Conservation (phyloP, 306 rosid species). For the Rosa persica region DNA sequence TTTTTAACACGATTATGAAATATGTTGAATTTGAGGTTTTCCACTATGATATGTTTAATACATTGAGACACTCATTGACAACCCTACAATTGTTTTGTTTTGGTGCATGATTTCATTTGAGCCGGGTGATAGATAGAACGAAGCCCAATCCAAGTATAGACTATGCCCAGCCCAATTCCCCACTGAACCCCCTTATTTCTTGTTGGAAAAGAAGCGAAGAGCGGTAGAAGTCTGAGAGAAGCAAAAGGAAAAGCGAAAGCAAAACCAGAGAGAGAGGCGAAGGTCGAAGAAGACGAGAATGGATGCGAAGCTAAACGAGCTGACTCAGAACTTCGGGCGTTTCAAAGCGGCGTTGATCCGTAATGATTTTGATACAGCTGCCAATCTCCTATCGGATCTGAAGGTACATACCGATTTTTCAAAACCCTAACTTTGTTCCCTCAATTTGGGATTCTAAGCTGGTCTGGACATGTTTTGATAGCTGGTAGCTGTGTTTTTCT, state of each 20-base stretch:
- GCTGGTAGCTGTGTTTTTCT: neutral
- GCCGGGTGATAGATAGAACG: neutral
- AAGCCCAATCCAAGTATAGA: neutral
- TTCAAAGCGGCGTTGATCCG: slow-evolving; percentile 69
- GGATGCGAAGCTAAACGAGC: slow-evolving; percentile 83
- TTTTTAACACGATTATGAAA: too few relatives aligned
- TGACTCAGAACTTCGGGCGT: slow-evolving; percentile 73
- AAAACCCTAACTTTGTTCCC: slow-evolving; percentile 44
- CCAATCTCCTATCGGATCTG: slow-evolving; percentile 62
- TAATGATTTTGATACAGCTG: slow-evolving; percentile 52
- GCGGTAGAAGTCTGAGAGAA: neutral
- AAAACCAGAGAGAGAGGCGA: slow-evolving; percentile 13
- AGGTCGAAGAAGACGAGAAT: slow-evolving; percentile 26
- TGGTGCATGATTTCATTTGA: neutral
- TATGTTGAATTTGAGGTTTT: too few relatives aligned
- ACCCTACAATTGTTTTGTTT: too few relatives aligned
- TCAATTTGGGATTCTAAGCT: neutral
- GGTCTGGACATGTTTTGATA: neutral
- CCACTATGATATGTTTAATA: too few relatives aligned
- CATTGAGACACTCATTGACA: too few relatives aligned
- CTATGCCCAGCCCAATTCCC: neutral
- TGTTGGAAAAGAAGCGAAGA: slow-evolving; percentile 29
- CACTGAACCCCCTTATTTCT: slow-evolving; percentile 2
- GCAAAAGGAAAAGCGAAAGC: neutral
- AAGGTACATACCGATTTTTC: slow-evolving; percentile 47